Base-by-base conservation (phyloP, 2,329 filamentous ascomycete species). In the Beauveria brongniartii region DNA sequence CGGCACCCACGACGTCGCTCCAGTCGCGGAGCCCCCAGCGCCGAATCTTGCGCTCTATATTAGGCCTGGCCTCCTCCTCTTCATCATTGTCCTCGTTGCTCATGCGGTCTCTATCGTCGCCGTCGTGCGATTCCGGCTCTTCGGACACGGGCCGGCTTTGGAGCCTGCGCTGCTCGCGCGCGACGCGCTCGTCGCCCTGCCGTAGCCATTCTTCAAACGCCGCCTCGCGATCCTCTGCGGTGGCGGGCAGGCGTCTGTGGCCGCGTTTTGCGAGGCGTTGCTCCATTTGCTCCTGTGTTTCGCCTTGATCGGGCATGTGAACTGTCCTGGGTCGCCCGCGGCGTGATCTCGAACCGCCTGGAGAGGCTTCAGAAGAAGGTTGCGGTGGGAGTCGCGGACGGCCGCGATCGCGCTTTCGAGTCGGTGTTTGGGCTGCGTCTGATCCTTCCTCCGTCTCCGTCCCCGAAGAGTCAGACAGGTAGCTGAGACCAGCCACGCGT, bases 1-100 rank as follows among this genome's bases (percentile, higher is more conserved):
- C 93, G 1, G 91, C 80, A 0, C 90, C 90, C 30, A 97, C 75
- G 1, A 97, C 82, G 65, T 96, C 90, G 65, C 86, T 89, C 93
- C 93, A 97, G 74, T 95, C 89, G 24, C 89, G 82, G 14, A 85
- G 75, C 16, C 72, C 78, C 70, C 71, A 79, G 50, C 70, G 67
- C 2, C 67, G 64, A 3, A 72, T 67, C 59, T 66, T 72, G n/a
- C 63, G 65, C 16, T 69, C 67, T 14, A 53, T 51, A 22, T 66
- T 68, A 37, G 61, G 64, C 34, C 66, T 65, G 18, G 61, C 50
- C 5, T 55, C 44, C 50, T 62, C 57, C 5, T 55, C 44, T 48
- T 61, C 57, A 43, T 61, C 62, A 20, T 65, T 64, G 20, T 65
- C 63, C 26, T 64, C 61, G 3, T 65, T 63, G 30, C 66, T 55